Conservation (phyloP, 208 protist genomes). For the Wallacemonas sp. region DNA sequence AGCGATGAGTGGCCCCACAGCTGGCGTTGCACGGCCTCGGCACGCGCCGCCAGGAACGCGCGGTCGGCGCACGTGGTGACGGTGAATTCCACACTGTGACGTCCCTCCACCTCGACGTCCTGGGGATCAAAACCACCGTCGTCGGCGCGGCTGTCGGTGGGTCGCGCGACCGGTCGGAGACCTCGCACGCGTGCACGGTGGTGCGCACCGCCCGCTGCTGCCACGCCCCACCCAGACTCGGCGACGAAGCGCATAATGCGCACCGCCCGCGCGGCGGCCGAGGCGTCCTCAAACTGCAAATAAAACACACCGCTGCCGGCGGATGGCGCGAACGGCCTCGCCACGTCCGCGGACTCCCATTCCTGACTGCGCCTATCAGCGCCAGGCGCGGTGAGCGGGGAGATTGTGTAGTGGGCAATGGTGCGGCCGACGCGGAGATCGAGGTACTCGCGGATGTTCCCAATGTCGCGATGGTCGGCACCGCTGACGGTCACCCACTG, state of each 20-base stretch:
- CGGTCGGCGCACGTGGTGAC: conserved; percentile 52
- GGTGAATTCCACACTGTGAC: conserved; percentile 19
- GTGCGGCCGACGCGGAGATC: conserved; percentile 67
- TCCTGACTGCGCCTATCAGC: too few species aligned
- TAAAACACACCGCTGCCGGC: conserved; percentile 34
- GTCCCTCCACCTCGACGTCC: neutral
- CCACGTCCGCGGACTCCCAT: too few species aligned
- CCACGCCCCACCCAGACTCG: conserved; percentile 26
- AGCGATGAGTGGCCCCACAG: conserved; percentile 9
- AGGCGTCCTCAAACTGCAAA: conserved; percentile 53
- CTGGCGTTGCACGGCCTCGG: conserved; percentile 17
- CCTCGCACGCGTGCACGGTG: neutral
- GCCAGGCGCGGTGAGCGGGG: conserved; percentile 5
- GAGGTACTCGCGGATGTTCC: conserved; percentile 74
- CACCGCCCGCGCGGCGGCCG: conserved; percentile 54
- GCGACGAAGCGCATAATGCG: conserved; percentile 17
- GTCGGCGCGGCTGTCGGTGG: too few species aligned
- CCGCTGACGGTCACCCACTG: conserved; percentile 59
- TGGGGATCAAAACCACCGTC: too few species aligned
- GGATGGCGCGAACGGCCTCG: neutral
- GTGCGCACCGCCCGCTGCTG: conserved; percentile 5
- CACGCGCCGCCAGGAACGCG: conserved; percentile 29
- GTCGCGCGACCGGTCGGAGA: neutral
- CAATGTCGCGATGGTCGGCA: conserved; percentile 25
- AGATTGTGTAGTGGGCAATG: conserved; percentile 35